Base-by-base conservation (phyloP, 2,329 filamentous ascomycete species). In the Cytospora schulzeri region DNA sequence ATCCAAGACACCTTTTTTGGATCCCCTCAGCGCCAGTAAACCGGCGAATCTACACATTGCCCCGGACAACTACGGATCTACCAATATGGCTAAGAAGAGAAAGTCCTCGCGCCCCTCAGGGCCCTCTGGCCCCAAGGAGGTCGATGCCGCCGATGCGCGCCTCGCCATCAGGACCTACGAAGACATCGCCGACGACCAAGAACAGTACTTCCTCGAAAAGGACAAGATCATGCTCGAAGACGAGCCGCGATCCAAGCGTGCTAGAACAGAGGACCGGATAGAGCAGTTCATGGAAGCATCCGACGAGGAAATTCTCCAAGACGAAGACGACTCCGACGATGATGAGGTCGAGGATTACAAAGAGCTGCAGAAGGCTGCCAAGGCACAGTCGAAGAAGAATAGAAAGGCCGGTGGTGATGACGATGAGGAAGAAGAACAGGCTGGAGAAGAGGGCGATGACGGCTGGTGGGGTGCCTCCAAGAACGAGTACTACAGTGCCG, bases 401-500 rank as follows among this genome's bases (percentile, higher is more conserved):
- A 69, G 68, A 17, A 79, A 87, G 68, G 76, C 84, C 2, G 87
- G 89, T 60, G 87, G 91, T 73, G 86, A 91, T 72, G 82, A 87
- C 3, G 78, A 87, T 60, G 82, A 76, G 7, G 73, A 74, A 53
- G 74, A 74, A 12, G 77, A 75, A 9, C 73, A 81, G 26, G 82
- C 81, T 62, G 79, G 83, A 45, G 85, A 84, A 22, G 82, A 85
- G 31, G 81, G 80, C 3, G 86, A 87, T 51, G 83, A 87, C 59
- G 88, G 86, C 51, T 93, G 88, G 74, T 98, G 95, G 93, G 95
- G 94, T 33, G 85, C 90, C 5, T 93, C 91, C 2, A 94, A 87
- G 75, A 90, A 90, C 67, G 94, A 97, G 71, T 96, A 97, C 78
- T 99, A 99, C 78, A 86, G 96, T 79, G 91, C 92, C 69, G 94